Evolutionary conservation across 2,329 filamentous ascomycete genomes (phyloP), one percentile per base, ranked within the genome.

Genomic region (Cyclaneusma minus): DNA sequence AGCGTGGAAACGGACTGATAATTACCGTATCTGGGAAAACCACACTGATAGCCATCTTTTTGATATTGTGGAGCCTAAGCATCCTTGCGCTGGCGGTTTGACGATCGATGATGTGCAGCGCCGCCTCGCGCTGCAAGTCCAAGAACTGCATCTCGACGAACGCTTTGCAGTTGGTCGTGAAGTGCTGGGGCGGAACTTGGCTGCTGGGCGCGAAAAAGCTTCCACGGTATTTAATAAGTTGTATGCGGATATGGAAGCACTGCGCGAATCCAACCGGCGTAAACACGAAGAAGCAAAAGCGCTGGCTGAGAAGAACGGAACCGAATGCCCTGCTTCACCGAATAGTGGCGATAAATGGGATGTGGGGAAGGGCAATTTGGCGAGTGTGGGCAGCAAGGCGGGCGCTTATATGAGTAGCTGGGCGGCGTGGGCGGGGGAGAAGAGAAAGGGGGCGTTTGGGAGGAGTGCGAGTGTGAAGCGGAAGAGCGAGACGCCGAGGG

Each of bases 101-200:
- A 85, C 78, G 2, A 84, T 98, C 35, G 89, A 95, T 39, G 89
- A 98, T 48, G 77, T 98, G 8, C 87, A 94, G 48, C 69, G 89
- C 26, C 68, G 89, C 13, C 66, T 98, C 17, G 74, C 83, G 18
- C 80, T 91, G 49, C 89, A 95, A 52, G 81, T 98, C 25, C 79
- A 87, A 38, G 87, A 95, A 34, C 64, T 95, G 25, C 85, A 95
- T 47, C 64, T 95, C 2, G 89, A 98, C 47, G 89, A 95, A 47
- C 71, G 81, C 6, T 72, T 95, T 31, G 76, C 80, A 1, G 75
- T 81, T 33, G 80, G 84, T 6, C 69, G 74, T 29, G 89, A 95
- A 49, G 79, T 76, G 0, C 62, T 95, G 3, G 83, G 82, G n/a
- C 75, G 85, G 33, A 85, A 92, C 41, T 50, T 94, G n/a, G 79